Conservation (phyloP, 805 yeast genomes). For the Candida takata region DNA sequence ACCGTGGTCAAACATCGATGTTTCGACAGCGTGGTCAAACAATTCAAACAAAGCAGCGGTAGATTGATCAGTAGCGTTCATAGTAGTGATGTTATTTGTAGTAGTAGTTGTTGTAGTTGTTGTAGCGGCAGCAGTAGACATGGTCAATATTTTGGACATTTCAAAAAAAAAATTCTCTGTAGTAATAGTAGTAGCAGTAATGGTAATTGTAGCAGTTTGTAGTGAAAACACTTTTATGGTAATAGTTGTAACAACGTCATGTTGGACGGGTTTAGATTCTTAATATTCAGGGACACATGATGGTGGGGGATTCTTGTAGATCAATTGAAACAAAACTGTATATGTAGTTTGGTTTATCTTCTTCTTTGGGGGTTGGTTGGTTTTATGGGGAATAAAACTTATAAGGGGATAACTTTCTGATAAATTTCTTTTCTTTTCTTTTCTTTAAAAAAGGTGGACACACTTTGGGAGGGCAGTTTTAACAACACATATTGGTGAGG, state of each 20-base stretch:
- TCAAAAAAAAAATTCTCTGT: constrained; percentile 3
- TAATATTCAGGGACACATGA: constrained; percentile 21
- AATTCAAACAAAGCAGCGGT: constrained; percentile 22
- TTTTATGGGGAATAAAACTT: constrained; percentile 2
- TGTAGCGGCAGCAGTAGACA: constrained; percentile 9
- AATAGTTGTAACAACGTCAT: constrained; percentile 18
- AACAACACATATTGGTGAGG: constrained; percentile 24
- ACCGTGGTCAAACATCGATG: constrained; percentile 6
- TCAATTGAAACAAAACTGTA: constrained; percentile 9
- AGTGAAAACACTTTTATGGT: not conserved
- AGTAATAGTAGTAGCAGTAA: constrained; percentile 2
- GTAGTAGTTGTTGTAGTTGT: constrained; percentile 8
- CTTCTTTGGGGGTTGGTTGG: not conserved
- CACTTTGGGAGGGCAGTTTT: constrained; percentile 14
- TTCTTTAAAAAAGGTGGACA: not conserved
- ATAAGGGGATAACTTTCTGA: constrained; percentile 1
- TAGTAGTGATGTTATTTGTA: constrained; percentile 5
- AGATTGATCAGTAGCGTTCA: constrained; percentile 9
- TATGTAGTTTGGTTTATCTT: constrained; percentile 6
- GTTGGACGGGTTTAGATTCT: constrained; percentile 17
- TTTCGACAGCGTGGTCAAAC: constrained; percentile 19
- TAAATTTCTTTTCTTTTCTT: constrained; percentile 1
- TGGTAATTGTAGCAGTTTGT: no score
- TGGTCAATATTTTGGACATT: constrained; percentile 5
- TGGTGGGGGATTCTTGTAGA: constrained; percentile 12